These are phyloP conservation scores for Helenozyma rhizophorensis DNA, from an alignment of 805 yeast genomes.

Conservation along the genomic window DNA sequence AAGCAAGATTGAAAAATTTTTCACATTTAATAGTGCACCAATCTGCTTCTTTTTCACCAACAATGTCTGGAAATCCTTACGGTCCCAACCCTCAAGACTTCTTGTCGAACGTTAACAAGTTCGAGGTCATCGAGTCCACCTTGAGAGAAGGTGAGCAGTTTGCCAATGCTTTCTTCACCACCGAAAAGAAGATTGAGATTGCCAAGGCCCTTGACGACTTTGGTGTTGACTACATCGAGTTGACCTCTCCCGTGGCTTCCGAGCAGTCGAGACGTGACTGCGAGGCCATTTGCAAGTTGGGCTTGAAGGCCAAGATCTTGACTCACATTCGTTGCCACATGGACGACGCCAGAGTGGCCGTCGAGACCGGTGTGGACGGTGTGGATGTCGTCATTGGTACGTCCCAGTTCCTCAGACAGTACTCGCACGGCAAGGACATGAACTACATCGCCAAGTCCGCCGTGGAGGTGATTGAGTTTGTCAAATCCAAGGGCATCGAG, in stretches of 20 bases:
- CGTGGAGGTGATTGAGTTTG: constrained; percentile 55
- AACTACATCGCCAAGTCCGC: constrained; percentile 54
- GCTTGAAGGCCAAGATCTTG: constrained; percentile 53
- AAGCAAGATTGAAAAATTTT: constrained; percentile 13
- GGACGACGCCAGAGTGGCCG: constrained; percentile 59
- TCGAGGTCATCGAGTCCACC: constrained; percentile 54
- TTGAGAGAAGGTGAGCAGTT: constrained; percentile 63
- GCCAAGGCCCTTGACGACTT: constrained; percentile 59
- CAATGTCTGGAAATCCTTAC: constrained; percentile 42
- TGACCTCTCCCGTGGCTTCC: constrained; percentile 57
- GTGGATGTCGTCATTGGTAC: constrained; percentile 61
- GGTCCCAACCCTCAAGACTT: constrained; percentile 58
- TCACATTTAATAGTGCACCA: constrained; percentile 9
- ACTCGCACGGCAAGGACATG: constrained; percentile 60
- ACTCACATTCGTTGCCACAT: constrained; percentile 60
- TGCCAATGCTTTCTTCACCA: constrained; percentile 56
- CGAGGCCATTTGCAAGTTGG: constrained; percentile 56
- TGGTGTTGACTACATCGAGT: constrained; percentile 58
- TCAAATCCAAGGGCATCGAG: constrained; percentile 57
- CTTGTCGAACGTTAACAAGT: constrained; percentile 49
- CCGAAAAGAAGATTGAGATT: constrained; percentile 53
- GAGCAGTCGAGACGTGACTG: constrained; percentile 56
- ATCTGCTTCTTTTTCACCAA: constrained; percentile 1
- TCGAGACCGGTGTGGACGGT: constrained; percentile 61
- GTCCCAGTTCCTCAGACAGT: constrained; percentile 52